Evolutionary conservation across 2,329 filamentous ascomycete species (phyloP).

Genomic region (Penicillium vulpinum): DNA sequence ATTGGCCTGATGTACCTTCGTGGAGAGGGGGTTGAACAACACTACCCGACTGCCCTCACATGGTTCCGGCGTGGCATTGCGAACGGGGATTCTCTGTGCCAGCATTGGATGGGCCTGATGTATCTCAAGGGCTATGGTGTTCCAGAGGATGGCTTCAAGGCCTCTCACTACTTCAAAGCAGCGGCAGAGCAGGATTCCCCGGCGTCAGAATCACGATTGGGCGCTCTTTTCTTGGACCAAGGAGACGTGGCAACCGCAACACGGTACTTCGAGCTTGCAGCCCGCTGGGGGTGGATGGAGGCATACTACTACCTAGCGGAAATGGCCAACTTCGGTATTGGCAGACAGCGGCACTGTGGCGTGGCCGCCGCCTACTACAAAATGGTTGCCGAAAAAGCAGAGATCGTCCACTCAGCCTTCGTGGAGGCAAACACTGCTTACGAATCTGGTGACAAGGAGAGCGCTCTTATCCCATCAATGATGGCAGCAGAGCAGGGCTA

Average conservation of each 20-base stretch:
- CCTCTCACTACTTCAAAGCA: slow-evolving; percentile 72
- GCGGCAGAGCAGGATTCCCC: slow-evolving; percentile 81
- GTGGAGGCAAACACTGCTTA: slow-evolving; percentile 80
- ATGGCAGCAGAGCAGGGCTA: slow-evolving; percentile 92
- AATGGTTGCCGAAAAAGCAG: slow-evolving; percentile 70
- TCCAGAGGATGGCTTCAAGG: slow-evolving; percentile 66
- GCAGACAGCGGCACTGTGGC: slow-evolving; percentile 74
- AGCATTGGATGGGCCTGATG: slow-evolving; percentile 82
- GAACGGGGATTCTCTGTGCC: slow-evolving; percentile 77
- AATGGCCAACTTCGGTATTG: slow-evolving; percentile 76
- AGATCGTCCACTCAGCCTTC: slow-evolving; percentile 74
- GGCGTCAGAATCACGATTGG: slow-evolving; percentile 78
- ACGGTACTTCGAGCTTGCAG: slow-evolving; percentile 84
- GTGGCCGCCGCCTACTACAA: slow-evolving; percentile 82
- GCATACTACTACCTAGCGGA: slow-evolving; percentile 91
- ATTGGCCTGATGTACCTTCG: slow-evolving; percentile 87
- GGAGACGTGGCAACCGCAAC: slow-evolving; percentile 78
- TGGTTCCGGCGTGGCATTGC: slow-evolving; percentile 82
- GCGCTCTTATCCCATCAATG: slow-evolving; percentile 77
- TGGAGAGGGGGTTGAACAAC: slow-evolving; percentile 79
- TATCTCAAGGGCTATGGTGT: slow-evolving; percentile 76
- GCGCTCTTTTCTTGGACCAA: slow-evolving; percentile 82
- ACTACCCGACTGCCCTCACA: slow-evolving; percentile 69
- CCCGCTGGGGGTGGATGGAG: slow-evolving; percentile 79
- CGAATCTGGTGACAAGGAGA: slow-evolving; percentile 73